Base-by-base conservation (phyloP, 2,329 filamentous ascomycete species). In the Atkinsonella hypoxylon region DNA sequence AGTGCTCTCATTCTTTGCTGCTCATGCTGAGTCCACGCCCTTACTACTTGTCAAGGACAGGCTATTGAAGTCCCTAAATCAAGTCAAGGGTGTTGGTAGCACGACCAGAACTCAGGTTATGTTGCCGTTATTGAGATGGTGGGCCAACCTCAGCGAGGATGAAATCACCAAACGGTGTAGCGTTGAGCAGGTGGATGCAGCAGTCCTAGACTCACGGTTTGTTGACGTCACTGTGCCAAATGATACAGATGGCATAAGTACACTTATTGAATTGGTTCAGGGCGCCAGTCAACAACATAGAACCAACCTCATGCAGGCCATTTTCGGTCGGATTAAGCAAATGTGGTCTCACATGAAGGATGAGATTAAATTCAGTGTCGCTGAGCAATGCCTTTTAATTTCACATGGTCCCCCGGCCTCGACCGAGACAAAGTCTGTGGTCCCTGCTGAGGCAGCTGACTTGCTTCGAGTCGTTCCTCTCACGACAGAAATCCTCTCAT, bases 261-360 rank as follows among this genome's bases (percentile, higher is more conserved):
- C 71, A 47, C 64, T 81, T n/a, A 66, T 81, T 41, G 62, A 71
- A 15, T 66, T 73, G 31, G 62, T 78, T 26, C 69, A 72, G 51
- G 64, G 67, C n/a, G 56, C 68, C 0, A 61, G 66, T 4, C 63
- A 68, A 31, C 61, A 68, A 5, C 56, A 67, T n/a, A 67, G 64
- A 50, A 51, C 71, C 0, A 71, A 71, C n/a, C 74, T 94, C 42
- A 69, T 83, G 15, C 70, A 72, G 20, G 77, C 81, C 32, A 77
- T 83, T 22, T 91, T 94, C 61, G 70, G 75, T 41, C 82, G 85
- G 38, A 71, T 95, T 20, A 76, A 77, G 51, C 74, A 78, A 52
- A 77, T 91, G 54, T 96, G 89, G 89, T 64, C 79, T 3, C 75
- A 73, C 0, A 77, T 90, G 70, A 89, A 86, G 62, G 71, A 76